These are phyloP conservation scores for Penicillium pancosmium DNA, from an alignment of 495 filamentous ascomycete genomes.

Conservation along the genomic window DNA sequence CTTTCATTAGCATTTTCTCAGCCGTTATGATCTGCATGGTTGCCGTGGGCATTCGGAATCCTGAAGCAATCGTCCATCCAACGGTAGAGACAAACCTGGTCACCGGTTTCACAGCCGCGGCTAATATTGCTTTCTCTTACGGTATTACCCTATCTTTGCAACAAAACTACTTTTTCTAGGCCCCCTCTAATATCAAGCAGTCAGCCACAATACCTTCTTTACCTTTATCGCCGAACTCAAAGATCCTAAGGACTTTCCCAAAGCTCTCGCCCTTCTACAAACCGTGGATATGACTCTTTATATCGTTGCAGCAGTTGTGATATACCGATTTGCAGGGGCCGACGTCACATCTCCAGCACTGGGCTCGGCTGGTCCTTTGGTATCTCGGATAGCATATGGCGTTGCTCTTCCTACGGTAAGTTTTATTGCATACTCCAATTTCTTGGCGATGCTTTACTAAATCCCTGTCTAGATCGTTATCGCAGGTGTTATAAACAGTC, in stretches of 20 bases:
- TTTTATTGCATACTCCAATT: background rate
- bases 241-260: slow-evolving; percentile 65
- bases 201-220: slow-evolving; percentile 72
- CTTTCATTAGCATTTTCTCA: slow-evolving; percentile 65
- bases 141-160: background rate
- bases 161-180: too few species aligned
- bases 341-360: slow-evolving; percentile 73
- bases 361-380: slow-evolving; percentile 60
- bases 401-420: slow-evolving; percentile 70
- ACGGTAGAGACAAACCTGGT: slow-evolving; percentile 33
- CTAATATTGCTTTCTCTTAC: slow-evolving; percentile 14
- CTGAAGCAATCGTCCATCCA: slow-evolving; percentile 1
- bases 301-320: slow-evolving; percentile 48
- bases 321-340: slow-evolving; percentile 72
- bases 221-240: slow-evolving; percentile 77
- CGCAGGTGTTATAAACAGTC: slow-evolving; percentile 70
- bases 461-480: slow-evolving; percentile 47
- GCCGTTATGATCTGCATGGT: slow-evolving; percentile 76
- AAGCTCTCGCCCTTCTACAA: slow-evolving; percentile 67
- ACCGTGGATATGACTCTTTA: slow-evolving; percentile 69
- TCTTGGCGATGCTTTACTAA: background rate
- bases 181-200: slow-evolving; percentile 52
- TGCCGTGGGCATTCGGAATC: slow-evolving; percentile 54
- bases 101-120: slow-evolving; percentile 39
- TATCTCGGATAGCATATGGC: slow-evolving; percentile 75